These are phyloP conservation scores for Yamadazyma dendronema DNA, from an alignment of 1,139 yeast species.

Conservation along the genomic window DNA sequence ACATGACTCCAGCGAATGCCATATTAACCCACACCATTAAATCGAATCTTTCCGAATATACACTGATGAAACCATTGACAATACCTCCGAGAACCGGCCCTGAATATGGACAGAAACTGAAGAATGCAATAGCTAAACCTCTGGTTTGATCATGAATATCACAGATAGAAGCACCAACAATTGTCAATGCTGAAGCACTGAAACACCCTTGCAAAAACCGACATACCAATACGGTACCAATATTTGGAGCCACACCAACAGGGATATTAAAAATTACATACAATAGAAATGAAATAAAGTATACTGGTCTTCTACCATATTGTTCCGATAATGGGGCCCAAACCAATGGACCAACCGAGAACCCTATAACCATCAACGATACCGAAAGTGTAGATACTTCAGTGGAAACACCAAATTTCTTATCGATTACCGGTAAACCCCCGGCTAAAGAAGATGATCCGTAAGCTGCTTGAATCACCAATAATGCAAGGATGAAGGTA, in stretches of 20 bases:
- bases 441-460: slow-evolving; percentile 92
- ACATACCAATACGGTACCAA: slow-evolving; percentile 75
- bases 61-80: slow-evolving; percentile 80
- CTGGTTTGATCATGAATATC: slow-evolving; percentile 79
- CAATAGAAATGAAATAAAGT: slow-evolving; percentile 68
- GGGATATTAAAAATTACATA: slow-evolving; percentile 84
- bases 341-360: slow-evolving; percentile 79
- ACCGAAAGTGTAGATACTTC: slow-evolving; percentile 81
- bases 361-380: slow-evolving; percentile 87
- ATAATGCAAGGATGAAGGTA: slow-evolving; percentile 61
- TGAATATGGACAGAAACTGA: slow-evolving; percentile 89
- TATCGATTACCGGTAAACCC: slow-evolving; percentile 63
- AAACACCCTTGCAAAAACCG: slow-evolving; percentile 87
- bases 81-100: slow-evolving; percentile 94
- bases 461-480: slow-evolving; percentile 84
- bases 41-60: slow-evolving; percentile 64
- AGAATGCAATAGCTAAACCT: slow-evolving; percentile 87
- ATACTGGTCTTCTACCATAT: slow-evolving; percentile 83
- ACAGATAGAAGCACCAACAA: slow-evolving; percentile 89
- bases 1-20: slow-evolving; percentile 86
- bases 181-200: slow-evolving; percentile 77
- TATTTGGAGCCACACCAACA: slow-evolving; percentile 82
- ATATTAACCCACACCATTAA: slow-evolving; percentile 84
- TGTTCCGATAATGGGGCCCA: slow-evolving; percentile 92
- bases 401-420: slow-evolving; percentile 62